These are phyloP conservation scores for Incumbomyces lentus DNA, from an alignment of 2,329 filamentous ascomycete genomes.

Conservation along the genomic window DNA sequence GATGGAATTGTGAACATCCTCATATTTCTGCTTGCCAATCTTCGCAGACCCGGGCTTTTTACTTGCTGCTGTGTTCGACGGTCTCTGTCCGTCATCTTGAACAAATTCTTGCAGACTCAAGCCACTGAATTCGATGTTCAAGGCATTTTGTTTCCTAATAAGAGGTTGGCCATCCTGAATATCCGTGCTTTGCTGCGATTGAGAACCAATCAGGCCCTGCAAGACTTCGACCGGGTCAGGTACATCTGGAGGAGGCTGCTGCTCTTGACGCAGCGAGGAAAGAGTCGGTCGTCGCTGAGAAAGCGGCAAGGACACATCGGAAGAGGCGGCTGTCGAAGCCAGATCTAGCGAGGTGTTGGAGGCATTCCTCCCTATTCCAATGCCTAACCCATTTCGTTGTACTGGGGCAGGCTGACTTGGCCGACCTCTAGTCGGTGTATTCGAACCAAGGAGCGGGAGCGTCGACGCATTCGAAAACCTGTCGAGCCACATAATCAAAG, in stretches of 20 bases:
- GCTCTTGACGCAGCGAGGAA: conserved; percentile 53
- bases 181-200: conserved; percentile 9
- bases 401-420: conserved; percentile 58
- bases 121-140: conserved; percentile 67
- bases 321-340: conserved; percentile 54
- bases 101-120: conserved; percentile 66
- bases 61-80: conserved; percentile 59
- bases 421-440: conserved; percentile 55
- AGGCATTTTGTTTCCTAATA: conserved; percentile 41
- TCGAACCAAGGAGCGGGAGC: conserved; percentile 50
- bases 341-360: conserved; percentile 68
- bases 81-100: conserved; percentile 29
- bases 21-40: conserved; percentile 70
- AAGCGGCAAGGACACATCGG: conserved; percentile 63
- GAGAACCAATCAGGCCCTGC: conserved; percentile 45
- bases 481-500: conserved; percentile 69
- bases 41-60: conserved; percentile 44
- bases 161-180: conserved; percentile 12
- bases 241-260: conserved; percentile 43
- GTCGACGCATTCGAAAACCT: conserved; percentile 65
- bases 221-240: conserved; percentile 64
- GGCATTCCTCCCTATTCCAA: conserved; percentile 51
- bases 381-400: conserved; percentile 48
- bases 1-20: conserved; percentile 85
- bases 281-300: conserved; percentile 57